A percentile compares a stretch with the other conserved stretches of the same genome.
Conservation (phyloP, 768 basidiomycete species). For the Tylopilus balloui region DNA sequence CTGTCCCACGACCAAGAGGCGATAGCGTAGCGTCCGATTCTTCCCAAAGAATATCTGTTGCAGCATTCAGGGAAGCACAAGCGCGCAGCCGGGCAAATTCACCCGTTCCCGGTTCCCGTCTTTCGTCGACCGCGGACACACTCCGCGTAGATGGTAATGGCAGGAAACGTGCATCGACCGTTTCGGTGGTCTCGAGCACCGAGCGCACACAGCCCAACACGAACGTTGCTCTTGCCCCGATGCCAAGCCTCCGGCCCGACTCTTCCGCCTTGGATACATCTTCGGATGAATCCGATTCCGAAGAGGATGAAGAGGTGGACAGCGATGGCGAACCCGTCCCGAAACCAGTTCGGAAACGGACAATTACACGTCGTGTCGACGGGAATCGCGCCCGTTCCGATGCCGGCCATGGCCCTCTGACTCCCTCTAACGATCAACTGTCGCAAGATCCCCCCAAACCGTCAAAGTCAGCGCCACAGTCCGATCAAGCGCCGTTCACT, state of each 20-base stretch:
- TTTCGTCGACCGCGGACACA: slow-evolving; percentile 33
- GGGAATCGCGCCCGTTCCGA: slow-evolving; percentile 15
- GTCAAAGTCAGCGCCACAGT: slow-evolving; percentile 18
- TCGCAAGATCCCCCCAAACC: slow-evolving; percentile 8
- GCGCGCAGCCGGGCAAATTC: slow-evolving; percentile 60
- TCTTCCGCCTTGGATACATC: slow-evolving; percentile 22
- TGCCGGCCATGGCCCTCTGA: slow-evolving; percentile 11
- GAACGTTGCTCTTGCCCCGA: slow-evolving; percentile 3
- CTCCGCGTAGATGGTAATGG: slow-evolving; percentile 25
- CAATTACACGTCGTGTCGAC: slow-evolving; percentile 27
- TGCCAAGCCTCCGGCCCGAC: slow-evolving; percentile 8
- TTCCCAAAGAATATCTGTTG: slow-evolving; percentile 73
- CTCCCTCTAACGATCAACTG: not conserved
- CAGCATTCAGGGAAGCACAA: slow-evolving; percentile 76
- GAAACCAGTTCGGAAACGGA: slow-evolving; percentile 33
- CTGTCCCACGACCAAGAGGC: slow-evolving; percentile 48
- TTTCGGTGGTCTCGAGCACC: slow-evolving; percentile 20
- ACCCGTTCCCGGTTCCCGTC: slow-evolving; percentile 49
- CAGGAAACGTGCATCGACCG: slow-evolving; percentile 29
- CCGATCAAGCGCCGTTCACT: slow-evolving; percentile 3
- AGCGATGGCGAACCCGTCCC: slow-evolving; percentile 33
- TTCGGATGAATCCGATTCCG: slow-evolving; percentile 35
- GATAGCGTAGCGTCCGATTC: slow-evolving; percentile 58
- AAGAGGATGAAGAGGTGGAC: slow-evolving; percentile 35
- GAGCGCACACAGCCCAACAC: slow-evolving; percentile 18